phyloP scores from a whole-genome alignment of 2,329 filamentous ascomycete genomes.

The Aspergillus pseudotamarii region DNA sequence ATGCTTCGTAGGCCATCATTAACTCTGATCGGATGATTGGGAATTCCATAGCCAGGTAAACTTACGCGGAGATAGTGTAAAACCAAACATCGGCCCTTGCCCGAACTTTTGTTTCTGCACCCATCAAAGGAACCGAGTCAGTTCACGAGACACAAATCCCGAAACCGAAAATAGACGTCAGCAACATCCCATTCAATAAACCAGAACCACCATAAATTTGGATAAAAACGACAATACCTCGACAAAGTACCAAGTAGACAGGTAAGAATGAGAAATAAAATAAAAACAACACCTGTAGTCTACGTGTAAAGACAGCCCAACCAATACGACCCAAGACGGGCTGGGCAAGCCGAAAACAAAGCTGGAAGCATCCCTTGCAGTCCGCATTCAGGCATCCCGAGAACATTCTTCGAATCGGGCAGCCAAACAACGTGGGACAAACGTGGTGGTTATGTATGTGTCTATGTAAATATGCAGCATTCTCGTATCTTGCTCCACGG shows the following conservation, averaged over 20 bases:
- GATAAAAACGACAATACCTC: too few species aligned
- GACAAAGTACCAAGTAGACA: too few species aligned
- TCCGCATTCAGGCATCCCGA: constrained; percentile 5
- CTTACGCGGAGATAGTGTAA: background rate
- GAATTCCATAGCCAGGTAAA: background rate
- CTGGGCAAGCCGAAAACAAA: background rate
- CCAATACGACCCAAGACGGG: background rate
- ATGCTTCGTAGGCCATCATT: background rate
- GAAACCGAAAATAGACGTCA: too few species aligned
- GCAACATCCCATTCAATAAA: too few species aligned
- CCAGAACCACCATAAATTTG: too few species aligned
- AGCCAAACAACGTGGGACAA: background rate
- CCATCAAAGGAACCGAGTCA: background rate
- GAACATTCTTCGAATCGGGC: constrained; percentile 2
- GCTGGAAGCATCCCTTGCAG: background rate
- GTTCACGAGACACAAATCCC: background rate
- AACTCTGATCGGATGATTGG: background rate
- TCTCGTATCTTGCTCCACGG: background rate
- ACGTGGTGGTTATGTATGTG: background rate
- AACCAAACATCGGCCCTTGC: background rate
- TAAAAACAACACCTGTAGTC: background rate
- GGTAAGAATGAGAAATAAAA: too few species aligned
- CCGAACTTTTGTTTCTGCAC: background rate
- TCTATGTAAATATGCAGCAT: background rate
- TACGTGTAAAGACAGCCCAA: background rate